Conservation (phyloP, 441 rosid species). For the Pelargonium australe region DNA sequence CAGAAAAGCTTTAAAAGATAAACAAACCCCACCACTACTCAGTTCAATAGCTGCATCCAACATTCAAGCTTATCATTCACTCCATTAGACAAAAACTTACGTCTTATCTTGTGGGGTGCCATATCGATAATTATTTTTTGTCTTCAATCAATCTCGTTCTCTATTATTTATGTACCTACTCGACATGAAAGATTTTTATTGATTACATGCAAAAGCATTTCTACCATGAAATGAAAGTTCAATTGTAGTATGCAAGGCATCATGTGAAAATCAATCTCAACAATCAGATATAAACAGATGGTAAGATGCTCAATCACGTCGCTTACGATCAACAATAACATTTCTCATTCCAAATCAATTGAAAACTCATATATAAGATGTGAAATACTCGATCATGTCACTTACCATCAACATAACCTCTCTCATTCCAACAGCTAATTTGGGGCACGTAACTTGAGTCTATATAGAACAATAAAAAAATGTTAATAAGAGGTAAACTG, state of each 20-base stretch:
- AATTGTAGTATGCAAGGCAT: no score
- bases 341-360: background rate
- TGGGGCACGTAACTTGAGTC: background rate
- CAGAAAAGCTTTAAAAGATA: conserved; percentile 22
- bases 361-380: background rate
- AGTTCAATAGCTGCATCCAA: conserved; percentile 20
- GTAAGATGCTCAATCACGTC: background rate
- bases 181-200: conserved; percentile 20
- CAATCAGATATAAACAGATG: background rate
- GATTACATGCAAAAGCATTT: background rate
- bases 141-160: background rate
- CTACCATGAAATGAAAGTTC: background rate
- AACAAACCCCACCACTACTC: conserved; percentile 35
- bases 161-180: conserved; percentile 15
- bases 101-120: conserved; percentile 13
- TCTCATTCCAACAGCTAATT: background rate
- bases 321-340: background rate
- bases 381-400: background rate
- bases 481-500: background rate
- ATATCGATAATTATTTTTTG: conserved; percentile 9
- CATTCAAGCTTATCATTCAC: conserved; percentile 32
- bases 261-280: background rate
- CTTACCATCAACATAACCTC: background rate
- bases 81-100: conserved; percentile 17
- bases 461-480: background rate